Evolutionary conservation across 2,329 filamentous ascomycete species (phyloP), one percentile per base, ranked within the genome.

Genomic region (Diaporthe capsici): DNA sequence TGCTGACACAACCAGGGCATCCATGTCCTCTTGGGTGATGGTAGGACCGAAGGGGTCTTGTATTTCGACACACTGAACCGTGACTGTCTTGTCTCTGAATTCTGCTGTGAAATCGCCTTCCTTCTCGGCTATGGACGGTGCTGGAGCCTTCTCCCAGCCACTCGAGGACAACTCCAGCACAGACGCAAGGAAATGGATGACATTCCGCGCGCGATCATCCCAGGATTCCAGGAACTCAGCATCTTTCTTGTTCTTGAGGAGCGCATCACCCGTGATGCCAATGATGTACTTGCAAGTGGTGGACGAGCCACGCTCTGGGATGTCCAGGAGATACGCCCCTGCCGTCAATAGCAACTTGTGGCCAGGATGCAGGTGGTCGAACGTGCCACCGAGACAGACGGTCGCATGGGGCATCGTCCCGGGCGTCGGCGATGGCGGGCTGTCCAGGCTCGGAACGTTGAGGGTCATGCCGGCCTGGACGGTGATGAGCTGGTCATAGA

Each of bases 271-370:
- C 0, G 97, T 98, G 79, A 99, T 94, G 17, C 97, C 97, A 57
- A 98, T 89, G 25, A 95, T 93, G 77, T 97, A 89, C 15, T 88
- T 88, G 76, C 90, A 90, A 31, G 87, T 85, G 42, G 81, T 78
- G 1, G 82, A 80, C 0, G 86, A 81, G 44, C 81, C 79, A 44
- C 84, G 80, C 57, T 84, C 79, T 0, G 87, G 86, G 0, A 90
- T 87, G 75, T 91, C 90, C 74, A 94, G 88, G 22, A 95, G 89
- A 74, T 98, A 90, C 0, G 93, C 91, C 0, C 94, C 94, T 77
- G 96, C 96, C n/a, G 96, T 95, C 28, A 99, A 90, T 28, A 99
- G 90, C n/a, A 98, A 88, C 85, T 98, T 99, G 86, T 99, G 97
- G 8, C 97, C 97, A 5, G 94, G 92, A 82, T 99, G 97, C 31